Conservation (phyloP, 257 asterid species). For the Jacaranda mimosifolia region DNA sequence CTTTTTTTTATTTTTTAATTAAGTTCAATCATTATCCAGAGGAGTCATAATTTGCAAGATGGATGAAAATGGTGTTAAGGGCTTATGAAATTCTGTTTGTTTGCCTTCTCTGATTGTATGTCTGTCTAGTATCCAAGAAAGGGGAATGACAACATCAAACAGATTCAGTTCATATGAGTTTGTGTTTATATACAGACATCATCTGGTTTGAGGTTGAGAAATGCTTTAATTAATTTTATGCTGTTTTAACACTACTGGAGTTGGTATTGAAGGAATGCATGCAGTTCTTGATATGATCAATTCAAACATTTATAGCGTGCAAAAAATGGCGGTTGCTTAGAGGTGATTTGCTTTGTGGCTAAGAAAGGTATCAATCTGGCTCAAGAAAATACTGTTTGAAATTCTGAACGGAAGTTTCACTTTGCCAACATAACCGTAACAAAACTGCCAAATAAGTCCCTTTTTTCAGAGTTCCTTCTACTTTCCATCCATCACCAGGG, state of each 20-base stretch:
- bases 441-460: too few species aligned
- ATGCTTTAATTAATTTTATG: not conserved
- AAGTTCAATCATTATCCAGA: not conserved
- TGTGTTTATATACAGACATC: not conserved
- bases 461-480: too few species aligned
- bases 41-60: not conserved
- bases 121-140: not conserved
- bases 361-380: conserved; percentile 9
- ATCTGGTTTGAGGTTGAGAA: not conserved
- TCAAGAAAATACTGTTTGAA: not conserved
- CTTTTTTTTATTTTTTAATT: too few species aligned
- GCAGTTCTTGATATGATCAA: not conserved
- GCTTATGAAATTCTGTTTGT: conserved; percentile 3
- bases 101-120: not conserved
- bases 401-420: not conserved
- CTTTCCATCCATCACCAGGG: too few species aligned
- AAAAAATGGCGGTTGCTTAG: not conserved
- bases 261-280: conserved; percentile 4
- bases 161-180: conserved; percentile 1
- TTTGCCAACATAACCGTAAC: too few species aligned
- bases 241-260: not conserved
- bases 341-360: conserved; percentile 21
- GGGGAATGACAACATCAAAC: not conserved
- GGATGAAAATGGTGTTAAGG: conserved; percentile 3
- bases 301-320: not conserved